Base-by-base conservation (phyloP, 345 rosid species). In the Litchi chinensis region DNA sequence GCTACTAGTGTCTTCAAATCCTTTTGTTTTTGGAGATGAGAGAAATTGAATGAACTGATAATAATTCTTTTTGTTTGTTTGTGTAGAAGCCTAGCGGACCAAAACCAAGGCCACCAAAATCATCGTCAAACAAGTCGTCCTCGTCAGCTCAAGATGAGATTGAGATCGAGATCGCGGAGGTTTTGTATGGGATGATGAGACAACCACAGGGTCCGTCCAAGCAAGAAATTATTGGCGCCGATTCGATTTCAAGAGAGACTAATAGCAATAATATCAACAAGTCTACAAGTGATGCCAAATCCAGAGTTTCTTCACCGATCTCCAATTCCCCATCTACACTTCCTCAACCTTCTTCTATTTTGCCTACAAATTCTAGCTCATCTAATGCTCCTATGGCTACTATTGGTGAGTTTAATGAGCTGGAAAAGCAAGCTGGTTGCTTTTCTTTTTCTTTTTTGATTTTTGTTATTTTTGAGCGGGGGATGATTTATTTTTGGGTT, bases 101-200 rank as follows among this genome's bases (percentile, higher is more conserved):
- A 4, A 97, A 97, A 83, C 97, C 86, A 70, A 88, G 90, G 79
- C 88, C 92, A n/a, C 98, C 98, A 0, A 97, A 92, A 74, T 89
- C 98, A 18, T 86, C 93, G n/a, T 0, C 76, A 95, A 24, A 91
- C 71, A 75, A 90, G 80, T 76, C 92, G 6, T 54, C 88, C 1
- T 84, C 95, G 19, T 87, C 97, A 13, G 91, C 90, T 57, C 99
- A 94, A 76, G 99, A 97, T 54, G 98, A 97, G 85, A 94, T 94
- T 81, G 99, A 97, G 91, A 91, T 97, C 81, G 99, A 97, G 93
- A 94, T 97, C 37, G 99, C 99, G 0, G 97, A 97, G 82, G 99
- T 97, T 24, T 81, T 97, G 50, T 97, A 92, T 65, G 98, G 97
- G 10, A 83, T 96, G 98, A 85, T 89, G 97, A 88, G 93, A 82